Conservation (phyloP, 1,139 yeast species). For the Dujonia santamariae region DNA sequence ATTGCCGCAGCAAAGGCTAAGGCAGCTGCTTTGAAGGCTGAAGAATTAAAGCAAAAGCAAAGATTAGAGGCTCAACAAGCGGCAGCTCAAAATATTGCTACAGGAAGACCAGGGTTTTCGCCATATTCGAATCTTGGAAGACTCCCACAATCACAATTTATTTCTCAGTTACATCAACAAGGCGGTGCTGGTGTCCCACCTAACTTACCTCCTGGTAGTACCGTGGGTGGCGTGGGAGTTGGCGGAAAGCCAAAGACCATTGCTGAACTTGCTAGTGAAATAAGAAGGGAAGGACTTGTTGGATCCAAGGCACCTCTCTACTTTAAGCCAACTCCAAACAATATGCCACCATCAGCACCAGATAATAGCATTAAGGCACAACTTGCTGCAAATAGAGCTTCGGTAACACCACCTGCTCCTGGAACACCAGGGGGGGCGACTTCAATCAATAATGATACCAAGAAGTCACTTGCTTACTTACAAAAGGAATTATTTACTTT, state of each 20-base stretch:
- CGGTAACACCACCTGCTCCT: conserved; percentile 13
- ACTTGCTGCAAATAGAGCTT: conserved; percentile 49
- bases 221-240: conserved; percentile 15
- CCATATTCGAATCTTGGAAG: conserved; percentile 5
- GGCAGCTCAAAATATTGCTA: conserved; percentile 23
- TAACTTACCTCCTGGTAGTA: conserved; percentile 17
- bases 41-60: conserved; percentile 46
- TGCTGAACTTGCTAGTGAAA: conserved; percentile 56
- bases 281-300: conserved; percentile 36
- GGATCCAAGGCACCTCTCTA: conserved; percentile 33
- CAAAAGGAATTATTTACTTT: conserved; percentile 69
- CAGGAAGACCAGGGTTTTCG: conserved; percentile 5
- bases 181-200: conserved; percentile 19
- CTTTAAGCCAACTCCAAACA: conserved; percentile 24
- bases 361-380: conserved; percentile 44
- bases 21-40: conserved; percentile 53
- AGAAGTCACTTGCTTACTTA: conserved; percentile 61
- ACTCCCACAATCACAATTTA: conserved; percentile 17
- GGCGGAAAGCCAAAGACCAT: conserved; percentile 41
- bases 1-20: conserved; percentile 56
- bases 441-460: conserved; percentile 52
- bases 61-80: conserved; percentile 29
- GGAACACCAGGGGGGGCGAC: conserved; percentile 1
- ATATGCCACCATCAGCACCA: conserved; percentile 5
- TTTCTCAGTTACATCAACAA: conserved; percentile 23